Conservation (phyloP, 2,329 filamentous ascomycete species). For the Ustulina deusta region DNA sequence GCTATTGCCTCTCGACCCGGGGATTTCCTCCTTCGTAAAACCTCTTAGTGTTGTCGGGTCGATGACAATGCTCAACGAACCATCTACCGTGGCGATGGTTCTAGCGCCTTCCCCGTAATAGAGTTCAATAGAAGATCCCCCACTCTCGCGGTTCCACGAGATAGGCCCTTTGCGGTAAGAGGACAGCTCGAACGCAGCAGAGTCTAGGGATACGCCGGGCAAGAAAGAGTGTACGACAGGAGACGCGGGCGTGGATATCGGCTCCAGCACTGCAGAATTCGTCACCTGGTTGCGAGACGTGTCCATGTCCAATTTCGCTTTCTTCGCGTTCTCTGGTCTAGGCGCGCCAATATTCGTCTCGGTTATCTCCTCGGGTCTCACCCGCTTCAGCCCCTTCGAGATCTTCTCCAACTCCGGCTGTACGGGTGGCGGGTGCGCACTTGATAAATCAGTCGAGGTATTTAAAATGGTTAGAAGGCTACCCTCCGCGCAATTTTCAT, state of each 20-base stretch:
- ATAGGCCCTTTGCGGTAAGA: slow-evolving; percentile 35
- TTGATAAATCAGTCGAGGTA: background rate
- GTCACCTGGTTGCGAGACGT: background rate
- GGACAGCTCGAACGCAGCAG: slow-evolving; percentile 42
- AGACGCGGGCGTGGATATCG: background rate
- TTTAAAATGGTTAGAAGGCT: background rate
- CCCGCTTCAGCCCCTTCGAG: slow-evolving; percentile 21
- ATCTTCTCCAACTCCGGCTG: background rate
- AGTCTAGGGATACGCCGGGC: slow-evolving; percentile 3
- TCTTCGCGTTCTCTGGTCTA: slow-evolving; percentile 14
- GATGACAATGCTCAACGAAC: slow-evolving; percentile 36
- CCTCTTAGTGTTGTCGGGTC: slow-evolving; percentile 37
- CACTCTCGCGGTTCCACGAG: slow-evolving; percentile 39
- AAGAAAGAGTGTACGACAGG: background rate
- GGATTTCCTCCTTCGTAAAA: slow-evolving; percentile 36
- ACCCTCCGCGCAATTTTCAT: background rate
- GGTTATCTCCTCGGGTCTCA: slow-evolving; percentile 14
- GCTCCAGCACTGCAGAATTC: background rate
- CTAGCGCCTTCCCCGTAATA: slow-evolving; percentile 38
- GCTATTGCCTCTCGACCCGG: slow-evolving; percentile 36
- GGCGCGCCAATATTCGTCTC: background rate
- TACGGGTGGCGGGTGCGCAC: background rate
- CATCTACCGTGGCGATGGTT: slow-evolving; percentile 29
- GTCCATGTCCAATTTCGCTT: slow-evolving; percentile 8
- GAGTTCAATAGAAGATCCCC: slow-evolving; percentile 36